Percentiles rank a stretch among this genome's conserved stretches.
Evolutionary conservation across 169 alveolate species (phyloP).

Genomic region (Babesia ovis): DNA sequence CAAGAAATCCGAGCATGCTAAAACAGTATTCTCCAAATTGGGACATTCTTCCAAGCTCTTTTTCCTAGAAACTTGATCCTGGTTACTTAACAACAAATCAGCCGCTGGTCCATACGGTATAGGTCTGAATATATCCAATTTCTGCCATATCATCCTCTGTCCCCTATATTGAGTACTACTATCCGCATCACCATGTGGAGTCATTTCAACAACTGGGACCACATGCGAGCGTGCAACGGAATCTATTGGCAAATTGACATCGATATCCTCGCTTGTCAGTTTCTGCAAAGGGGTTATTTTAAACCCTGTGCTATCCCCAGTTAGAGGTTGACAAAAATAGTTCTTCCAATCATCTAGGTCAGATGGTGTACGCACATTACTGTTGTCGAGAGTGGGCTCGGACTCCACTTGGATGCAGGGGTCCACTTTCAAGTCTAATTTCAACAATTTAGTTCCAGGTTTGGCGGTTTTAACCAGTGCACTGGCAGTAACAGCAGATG

Average conservation of each 20-base stretch:
- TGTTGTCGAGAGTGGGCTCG: neutral
- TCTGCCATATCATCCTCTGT: slow-evolving; percentile 59
- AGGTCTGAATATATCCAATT: slow-evolving; percentile 54
- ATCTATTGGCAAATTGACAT: neutral
- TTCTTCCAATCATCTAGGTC: slow-evolving; percentile 7
- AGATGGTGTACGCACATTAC: neutral
- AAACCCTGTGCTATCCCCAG: neutral
- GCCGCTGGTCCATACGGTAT: slow-evolving; percentile 40
- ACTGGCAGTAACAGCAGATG: slow-evolving; percentile 23
- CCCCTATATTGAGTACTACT: slow-evolving; percentile 33
- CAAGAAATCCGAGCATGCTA: slow-evolving; percentile 37
- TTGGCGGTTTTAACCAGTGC: slow-evolving; percentile 11
- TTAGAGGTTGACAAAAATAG: neutral
- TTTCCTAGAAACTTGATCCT: slow-evolving; percentile 9
- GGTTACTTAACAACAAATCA: slow-evolving; percentile 7
- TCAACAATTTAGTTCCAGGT: neutral
- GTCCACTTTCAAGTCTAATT: neutral
- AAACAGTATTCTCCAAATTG: slow-evolving; percentile 17
- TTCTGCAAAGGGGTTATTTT: neutral
- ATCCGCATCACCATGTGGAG: slow-evolving; percentile 11
- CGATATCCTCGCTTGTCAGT: neutral
- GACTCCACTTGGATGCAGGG: neutral
- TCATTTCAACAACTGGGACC: slow-evolving; percentile 18
- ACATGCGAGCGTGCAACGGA: neutral
- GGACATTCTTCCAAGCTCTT: slow-evolving; percentile 23